Percentiles rank a stretch among this genome's conserved stretches.
These are phyloP conservation scores for Diplodia intermedia DNA, from an alignment of 2,329 filamentous ascomycete genomes.

Conservation along the genomic window DNA sequence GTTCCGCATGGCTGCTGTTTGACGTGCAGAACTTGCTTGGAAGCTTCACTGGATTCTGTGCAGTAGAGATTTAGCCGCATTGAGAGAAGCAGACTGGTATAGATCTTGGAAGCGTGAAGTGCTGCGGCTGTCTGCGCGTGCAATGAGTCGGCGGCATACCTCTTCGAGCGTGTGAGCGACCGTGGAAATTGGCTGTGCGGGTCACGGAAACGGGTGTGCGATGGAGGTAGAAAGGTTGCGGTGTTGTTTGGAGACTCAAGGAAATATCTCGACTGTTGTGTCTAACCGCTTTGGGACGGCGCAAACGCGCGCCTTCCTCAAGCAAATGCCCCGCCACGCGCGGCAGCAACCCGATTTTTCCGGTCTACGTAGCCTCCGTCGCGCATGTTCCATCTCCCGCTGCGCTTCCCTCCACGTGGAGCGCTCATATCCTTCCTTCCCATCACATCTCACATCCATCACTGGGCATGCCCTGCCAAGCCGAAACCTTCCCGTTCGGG, in stretches of 20 bases:
- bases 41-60: background rate
- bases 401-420: background rate
- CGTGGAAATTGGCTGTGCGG: background rate
- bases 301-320: constrained; percentile 18
- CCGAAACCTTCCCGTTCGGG: background rate
- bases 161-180: background rate
- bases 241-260: constrained; percentile 16
- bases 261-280: constrained; percentile 1
- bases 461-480: background rate
- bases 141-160: background rate
- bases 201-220: background rate
- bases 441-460: background rate
- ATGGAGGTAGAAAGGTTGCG: background rate
- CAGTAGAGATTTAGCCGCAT: background rate
- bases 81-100: background rate
- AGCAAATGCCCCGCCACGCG: background rate
- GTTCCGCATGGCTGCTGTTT: constrained; percentile 6
- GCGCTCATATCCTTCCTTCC: background rate
- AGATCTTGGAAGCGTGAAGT: background rate
- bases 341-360: background rate
- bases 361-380: background rate
- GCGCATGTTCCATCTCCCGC: background rate
- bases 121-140: background rate
- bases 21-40: background rate
- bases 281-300: constrained; percentile 19